Percentiles rank a stretch among this genome's conserved stretches.
Conservation (phyloP, 768 basidiomycete genomes). For the Tulasnella sp. region DNA sequence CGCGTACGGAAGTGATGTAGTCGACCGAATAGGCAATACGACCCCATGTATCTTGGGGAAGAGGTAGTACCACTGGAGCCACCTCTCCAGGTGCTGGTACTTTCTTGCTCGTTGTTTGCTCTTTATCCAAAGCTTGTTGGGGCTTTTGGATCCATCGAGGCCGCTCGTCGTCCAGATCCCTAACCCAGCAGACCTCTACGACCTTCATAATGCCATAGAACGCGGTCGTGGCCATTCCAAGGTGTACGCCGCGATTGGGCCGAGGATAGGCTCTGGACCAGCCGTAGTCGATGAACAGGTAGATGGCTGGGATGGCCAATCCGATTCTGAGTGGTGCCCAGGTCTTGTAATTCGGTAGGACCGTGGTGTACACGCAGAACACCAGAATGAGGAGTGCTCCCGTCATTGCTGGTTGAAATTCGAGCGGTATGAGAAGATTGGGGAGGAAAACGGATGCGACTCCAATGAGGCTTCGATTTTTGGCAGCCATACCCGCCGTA, state of each 20-base stretch:
- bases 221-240: neutral
- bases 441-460: neutral
- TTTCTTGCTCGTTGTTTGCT: neutral
- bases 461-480: neutral
- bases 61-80: neutral
- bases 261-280: neutral
- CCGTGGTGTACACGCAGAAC: conserved; percentile 3
- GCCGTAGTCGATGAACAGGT: conserved; percentile 4
- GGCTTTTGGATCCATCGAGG: conserved; percentile 4
- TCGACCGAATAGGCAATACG: conserved; percentile 7
- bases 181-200: neutral
- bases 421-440: neutral
- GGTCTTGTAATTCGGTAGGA: neutral
- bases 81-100: too few relatives aligned
- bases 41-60: neutral
- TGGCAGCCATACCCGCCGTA: neutral
- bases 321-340: neutral
- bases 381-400: neutral
- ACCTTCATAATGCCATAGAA: neutral
- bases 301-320: conserved; percentile 8
- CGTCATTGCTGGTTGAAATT: neutral
- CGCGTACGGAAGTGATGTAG: conserved; percentile 8
- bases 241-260: neutral
- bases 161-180: neutral
- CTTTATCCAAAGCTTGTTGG: neutral